Evolutionary conservation across 129 eudicot species (phyloP).

Genomic region (Kitagawia praeruptora): DNA sequence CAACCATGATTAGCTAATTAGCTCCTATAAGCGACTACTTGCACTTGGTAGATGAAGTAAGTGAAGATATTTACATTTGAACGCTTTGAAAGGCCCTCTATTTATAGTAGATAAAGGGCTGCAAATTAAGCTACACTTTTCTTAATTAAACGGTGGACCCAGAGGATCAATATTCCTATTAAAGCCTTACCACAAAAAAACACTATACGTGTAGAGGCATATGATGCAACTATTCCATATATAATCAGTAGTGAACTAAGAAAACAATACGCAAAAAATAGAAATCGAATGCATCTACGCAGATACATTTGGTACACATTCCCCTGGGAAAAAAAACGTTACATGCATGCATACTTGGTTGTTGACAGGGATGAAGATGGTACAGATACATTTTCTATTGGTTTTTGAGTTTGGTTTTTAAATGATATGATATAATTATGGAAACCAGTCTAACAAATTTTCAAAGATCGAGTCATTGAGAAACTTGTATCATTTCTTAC

Average conservation of each 20-base stretch:
- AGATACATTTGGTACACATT: background rate
- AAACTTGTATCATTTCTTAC: too few species aligned
- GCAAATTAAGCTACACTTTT: background rate
- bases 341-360: background rate
- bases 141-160: conserved; percentile 3
- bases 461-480: too few species aligned
- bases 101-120: conserved; percentile 3
- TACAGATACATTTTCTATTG: too few species aligned
- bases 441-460: too few species aligned
- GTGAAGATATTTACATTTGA: background rate
- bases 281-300: background rate
- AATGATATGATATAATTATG: too few species aligned
- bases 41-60: background rate
- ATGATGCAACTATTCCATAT: background rate
- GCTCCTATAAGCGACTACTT: background rate
- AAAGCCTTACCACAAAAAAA: background rate
- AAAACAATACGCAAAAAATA: too few species aligned
- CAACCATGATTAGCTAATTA: conserved; percentile 3
- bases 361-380: background rate
- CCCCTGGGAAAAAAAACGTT: background rate
- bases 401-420: too few species aligned
- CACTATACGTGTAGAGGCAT: background rate
- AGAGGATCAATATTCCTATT: background rate
- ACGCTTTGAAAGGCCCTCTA: background rate
- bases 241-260: background rate